Evolutionary conservation across 2,329 filamentous ascomycete species (phyloP), one percentile per base, ranked within the genome.

Genomic region (Ambrosiella xylebori): DNA sequence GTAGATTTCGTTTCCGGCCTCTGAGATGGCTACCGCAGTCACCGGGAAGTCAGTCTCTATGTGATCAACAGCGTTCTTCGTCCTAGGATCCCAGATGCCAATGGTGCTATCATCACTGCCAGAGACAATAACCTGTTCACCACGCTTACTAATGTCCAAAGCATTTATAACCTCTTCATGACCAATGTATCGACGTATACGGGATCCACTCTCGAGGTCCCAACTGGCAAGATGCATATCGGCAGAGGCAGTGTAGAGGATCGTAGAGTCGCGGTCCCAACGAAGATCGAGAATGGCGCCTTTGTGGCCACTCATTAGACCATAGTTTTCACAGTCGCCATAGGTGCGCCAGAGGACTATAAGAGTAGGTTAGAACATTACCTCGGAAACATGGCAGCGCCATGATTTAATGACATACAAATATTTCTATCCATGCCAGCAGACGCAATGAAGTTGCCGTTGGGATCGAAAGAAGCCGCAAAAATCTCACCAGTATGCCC

Each of bases 91-190:
- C 93, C 93, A 98, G 51, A 97, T 86, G 60, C 89, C 90, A 65
- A 98, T 89, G 62, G 82, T 88, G 5, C 90, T 89, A 68, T 98
- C 93, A 67, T 98, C 91, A 63, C 89, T 94, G 41, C 86, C 93
- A 67, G 88, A 95, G 62, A 96, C 80, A 51, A 98, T 73, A 56
- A 96, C 73, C 66, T 97, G 93, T 68, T 95, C 88, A 57, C 93
- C 93, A 65, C 93, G 80, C 68, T 84, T 86, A 73, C 85, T 93
- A 61, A 94, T 82, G 65, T 95, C 90, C 68, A 97, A 74, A 61
- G 85, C 80, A 70, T 97, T 98, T 73, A 98, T 84, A n/a, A 96
- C 80, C 68, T 96, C 91, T 65, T 96, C 90, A 67, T 98, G 93
- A 0, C 93, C 93, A 9, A 89, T 75, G 66, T 98, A 94, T 66